These are phyloP conservation scores for Nowakowskiella sp. DNA, from an alignment of 192 early-diverging fungal genomes.

Conservation along the genomic window DNA sequence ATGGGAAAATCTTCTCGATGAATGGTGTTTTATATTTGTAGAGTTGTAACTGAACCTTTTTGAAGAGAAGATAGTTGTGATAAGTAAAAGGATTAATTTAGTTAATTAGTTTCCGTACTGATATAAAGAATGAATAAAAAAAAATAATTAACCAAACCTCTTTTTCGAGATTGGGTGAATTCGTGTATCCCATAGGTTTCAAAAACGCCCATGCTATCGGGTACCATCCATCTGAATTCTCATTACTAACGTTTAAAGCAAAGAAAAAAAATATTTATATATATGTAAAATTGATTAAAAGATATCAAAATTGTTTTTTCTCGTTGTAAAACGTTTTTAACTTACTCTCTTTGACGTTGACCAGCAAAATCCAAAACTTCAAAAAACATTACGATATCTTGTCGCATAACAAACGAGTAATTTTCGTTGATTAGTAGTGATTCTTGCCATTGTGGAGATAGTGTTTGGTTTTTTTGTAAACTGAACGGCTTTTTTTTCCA, in stretches of 20 bases:
- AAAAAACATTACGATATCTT: conserved; percentile 29
- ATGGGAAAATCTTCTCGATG: no score
- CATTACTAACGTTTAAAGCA: background rate
- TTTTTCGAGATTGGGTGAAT: background rate
- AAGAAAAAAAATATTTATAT: background rate
- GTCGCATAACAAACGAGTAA: conserved; percentile 28
- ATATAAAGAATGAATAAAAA: no score
- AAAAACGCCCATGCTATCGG: conserved; percentile 43
- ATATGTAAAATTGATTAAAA: background rate
- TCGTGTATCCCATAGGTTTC: conserved; percentile 24
- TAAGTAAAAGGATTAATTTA: no score
- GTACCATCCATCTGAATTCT: conserved; percentile 33
- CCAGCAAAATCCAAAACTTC: conserved; percentile 39
- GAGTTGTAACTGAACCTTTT: conserved; percentile 32
- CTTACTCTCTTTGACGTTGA: conserved; percentile 9
- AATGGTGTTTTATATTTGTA: conserved; percentile 28
- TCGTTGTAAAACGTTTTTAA: background rate
- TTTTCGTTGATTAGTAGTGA: conserved; percentile 29
- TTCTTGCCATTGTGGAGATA: conserved; percentile 40
- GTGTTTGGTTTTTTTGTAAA: conserved; percentile 26
- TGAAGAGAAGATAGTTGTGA: background rate
- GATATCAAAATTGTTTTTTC: background rate
- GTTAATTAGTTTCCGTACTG: no score
- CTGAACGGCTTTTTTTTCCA: conserved; percentile 27
- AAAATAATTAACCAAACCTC: background rate